Conservation (phyloP, 129 eudicot species). For the Flaveria sonorensis region DNA sequence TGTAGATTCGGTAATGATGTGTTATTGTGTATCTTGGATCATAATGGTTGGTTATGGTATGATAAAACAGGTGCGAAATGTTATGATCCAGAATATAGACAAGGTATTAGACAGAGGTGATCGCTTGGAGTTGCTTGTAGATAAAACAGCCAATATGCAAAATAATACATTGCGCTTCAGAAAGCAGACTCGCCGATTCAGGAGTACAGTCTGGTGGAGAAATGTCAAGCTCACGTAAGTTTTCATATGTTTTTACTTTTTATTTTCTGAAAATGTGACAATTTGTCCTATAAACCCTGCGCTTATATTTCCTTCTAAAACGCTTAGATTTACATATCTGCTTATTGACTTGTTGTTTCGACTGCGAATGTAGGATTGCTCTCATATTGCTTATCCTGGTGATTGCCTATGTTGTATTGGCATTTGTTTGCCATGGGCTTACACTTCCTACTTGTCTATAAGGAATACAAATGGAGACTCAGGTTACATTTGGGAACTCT, state of each 20-base stretch:
- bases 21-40: slow-evolving; percentile 8
- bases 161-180: slow-evolving; percentile 88
- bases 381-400: slow-evolving; percentile 72
- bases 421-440: slow-evolving; percentile 85
- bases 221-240: slow-evolving; percentile 95
- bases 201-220: slow-evolving; percentile 98
- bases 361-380: slow-evolving; percentile 62
- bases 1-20: not conserved
- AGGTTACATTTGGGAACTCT: not conserved
- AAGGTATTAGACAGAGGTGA: slow-evolving; percentile 97
- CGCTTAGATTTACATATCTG: not conserved
- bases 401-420: slow-evolving; percentile 68
- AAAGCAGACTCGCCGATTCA: slow-evolving; percentile 88
- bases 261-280: not conserved
- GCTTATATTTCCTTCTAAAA: not conserved
- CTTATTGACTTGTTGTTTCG: not conserved
- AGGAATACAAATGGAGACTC: slow-evolving; percentile 24
- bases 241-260: not conserved
- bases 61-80: slow-evolving; percentile 67
- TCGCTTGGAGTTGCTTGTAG: slow-evolving; percentile 90
- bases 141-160: slow-evolving; percentile 89
- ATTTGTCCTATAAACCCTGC: not conserved
- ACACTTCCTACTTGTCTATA: slow-evolving; percentile 68
- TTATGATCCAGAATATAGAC: slow-evolving; percentile 94
- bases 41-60: not conserved